Conservation (phyloP, 768 basidiomycete genomes). For the Pleurotus platypus region DNA sequence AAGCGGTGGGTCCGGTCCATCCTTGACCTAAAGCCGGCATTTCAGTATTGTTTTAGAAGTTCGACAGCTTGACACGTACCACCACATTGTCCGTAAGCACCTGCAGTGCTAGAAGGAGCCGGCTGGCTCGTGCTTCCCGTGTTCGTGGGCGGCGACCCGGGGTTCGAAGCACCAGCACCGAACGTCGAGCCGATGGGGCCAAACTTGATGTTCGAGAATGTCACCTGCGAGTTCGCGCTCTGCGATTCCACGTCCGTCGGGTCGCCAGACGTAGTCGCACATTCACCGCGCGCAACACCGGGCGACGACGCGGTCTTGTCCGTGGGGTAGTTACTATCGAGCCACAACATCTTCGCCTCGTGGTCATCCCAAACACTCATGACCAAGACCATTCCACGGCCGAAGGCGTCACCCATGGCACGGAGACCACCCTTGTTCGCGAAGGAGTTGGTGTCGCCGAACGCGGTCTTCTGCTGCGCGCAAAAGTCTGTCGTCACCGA, state of each 20-base stretch:
- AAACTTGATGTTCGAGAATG: conserved; percentile 40
- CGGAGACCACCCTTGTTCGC: conserved; percentile 25
- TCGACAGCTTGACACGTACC: conserved; percentile 17
- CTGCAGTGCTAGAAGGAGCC: neutral
- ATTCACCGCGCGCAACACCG: conserved; percentile 36
- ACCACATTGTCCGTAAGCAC: conserved; percentile 42
- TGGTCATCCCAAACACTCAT: conserved; percentile 38
- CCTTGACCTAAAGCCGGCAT: conserved; percentile 17
- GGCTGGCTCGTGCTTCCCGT: conserved; percentile 15
- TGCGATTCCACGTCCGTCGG: conserved; percentile 32
- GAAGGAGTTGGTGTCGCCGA: conserved; percentile 34
- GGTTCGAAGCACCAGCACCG: conserved; percentile 5
- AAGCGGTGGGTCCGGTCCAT: conserved; percentile 42
- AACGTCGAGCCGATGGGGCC: conserved; percentile 29
- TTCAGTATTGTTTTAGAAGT: neutral
- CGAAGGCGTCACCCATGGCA: conserved; percentile 20
- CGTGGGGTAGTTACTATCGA: conserved; percentile 33
- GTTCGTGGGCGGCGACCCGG: conserved; percentile 6
- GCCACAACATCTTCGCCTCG: conserved; percentile 36
- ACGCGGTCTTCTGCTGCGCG: conserved; percentile 15
- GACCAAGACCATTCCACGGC: conserved; percentile 31
- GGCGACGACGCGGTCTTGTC: conserved; percentile 16
- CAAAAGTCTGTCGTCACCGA: conserved; percentile 35
- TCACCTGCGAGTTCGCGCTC: conserved; percentile 27
- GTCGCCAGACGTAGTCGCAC: conserved; percentile 33